Evolutionary conservation across 1,139 yeast genomes (phyloP).

Genomic region (Oligophagozyma castellii): DNA sequence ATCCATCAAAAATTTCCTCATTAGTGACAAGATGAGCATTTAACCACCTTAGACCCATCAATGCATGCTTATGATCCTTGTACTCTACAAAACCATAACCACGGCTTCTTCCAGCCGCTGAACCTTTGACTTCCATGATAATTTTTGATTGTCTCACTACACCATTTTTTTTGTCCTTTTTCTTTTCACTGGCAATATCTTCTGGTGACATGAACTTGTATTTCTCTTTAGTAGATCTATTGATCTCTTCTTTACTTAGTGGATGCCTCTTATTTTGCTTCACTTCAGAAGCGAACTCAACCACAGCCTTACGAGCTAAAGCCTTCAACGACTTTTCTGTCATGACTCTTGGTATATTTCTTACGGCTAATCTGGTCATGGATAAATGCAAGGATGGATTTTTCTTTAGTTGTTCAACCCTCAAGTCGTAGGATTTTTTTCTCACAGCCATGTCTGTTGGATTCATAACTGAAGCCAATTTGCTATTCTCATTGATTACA

Average conservation of each 20-base stretch:
- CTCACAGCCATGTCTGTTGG: conserved; percentile 73
- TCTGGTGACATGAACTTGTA: conserved; percentile 34
- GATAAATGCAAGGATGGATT: conserved; percentile 87
- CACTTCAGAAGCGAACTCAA: conserved; percentile 89
- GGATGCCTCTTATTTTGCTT: conserved; percentile 66
- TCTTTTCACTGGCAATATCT: conserved; percentile 30
- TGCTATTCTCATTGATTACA: conserved; percentile 68
- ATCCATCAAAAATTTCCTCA: conserved; percentile 59
- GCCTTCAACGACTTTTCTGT: conserved; percentile 79
- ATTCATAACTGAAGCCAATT: conserved; percentile 56
- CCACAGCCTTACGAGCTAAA: conserved; percentile 87
- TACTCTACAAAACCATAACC: conserved; percentile 95
- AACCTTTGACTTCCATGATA: conserved; percentile 79
- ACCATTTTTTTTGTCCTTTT: conserved; percentile 67
- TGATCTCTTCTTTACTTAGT: conserved; percentile 75
- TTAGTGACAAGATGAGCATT: conserved; percentile 78
- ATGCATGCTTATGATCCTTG: conserved; percentile 83
- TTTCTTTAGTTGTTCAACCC: conserved; percentile 82
- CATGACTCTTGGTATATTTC: conserved; percentile 91
- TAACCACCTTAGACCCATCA: conserved; percentile 95
- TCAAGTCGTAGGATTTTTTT: conserved; percentile 71
- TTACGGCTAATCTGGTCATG: conserved; percentile 81
- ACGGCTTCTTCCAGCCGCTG: conserved; percentile 80
- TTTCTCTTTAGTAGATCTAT: conserved; percentile 61
- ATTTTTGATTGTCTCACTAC: conserved; percentile 89